Evolutionary conservation across 495 filamentous ascomycete genomes (phyloP).

Genomic region (Aspergillus affinis): DNA sequence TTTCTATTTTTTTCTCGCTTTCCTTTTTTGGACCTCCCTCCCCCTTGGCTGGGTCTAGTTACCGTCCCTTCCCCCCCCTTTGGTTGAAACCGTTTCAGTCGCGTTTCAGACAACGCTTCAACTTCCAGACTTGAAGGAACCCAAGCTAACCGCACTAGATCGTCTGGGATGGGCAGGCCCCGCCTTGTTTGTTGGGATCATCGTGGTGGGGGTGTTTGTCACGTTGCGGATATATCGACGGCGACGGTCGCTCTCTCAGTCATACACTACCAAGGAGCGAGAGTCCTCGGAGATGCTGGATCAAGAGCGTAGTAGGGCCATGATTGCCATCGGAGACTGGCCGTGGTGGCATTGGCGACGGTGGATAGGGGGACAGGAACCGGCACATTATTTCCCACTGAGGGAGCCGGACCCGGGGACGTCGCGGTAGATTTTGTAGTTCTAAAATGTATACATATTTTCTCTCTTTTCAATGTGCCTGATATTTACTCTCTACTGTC

Average conservation of each 20-base stretch:
- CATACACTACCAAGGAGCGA: slow-evolving; percentile 7
- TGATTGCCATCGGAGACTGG: background rate
- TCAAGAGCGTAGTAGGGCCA: slow-evolving; percentile 20
- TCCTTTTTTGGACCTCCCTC: background rate
- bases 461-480: no score
- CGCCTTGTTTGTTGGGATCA: slow-evolving; percentile 12
- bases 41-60: background rate
- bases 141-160: slow-evolving; percentile 10
- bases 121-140: no score
- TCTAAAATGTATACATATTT: no score
- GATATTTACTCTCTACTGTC: no score
- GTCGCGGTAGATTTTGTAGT: background rate
- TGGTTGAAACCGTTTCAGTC: background rate
- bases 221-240: slow-evolving; percentile 17
- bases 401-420: slow-evolving; percentile 15
- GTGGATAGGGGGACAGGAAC: slow-evolving; percentile 25
- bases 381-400: slow-evolving; percentile 33
- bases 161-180: slow-evolving; percentile 16
- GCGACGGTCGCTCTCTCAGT: slow-evolving; percentile 6
- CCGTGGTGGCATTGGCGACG: slow-evolving; percentile 42
- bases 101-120: background rate
- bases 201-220: slow-evolving; percentile 12
- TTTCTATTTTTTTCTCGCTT: background rate
- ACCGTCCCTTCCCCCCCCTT: background rate
- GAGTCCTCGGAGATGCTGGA: slow-evolving; percentile 28